Base-by-base conservation (phyloP, 139 green algal species). In the Chlamydomonas sp. region DNA sequence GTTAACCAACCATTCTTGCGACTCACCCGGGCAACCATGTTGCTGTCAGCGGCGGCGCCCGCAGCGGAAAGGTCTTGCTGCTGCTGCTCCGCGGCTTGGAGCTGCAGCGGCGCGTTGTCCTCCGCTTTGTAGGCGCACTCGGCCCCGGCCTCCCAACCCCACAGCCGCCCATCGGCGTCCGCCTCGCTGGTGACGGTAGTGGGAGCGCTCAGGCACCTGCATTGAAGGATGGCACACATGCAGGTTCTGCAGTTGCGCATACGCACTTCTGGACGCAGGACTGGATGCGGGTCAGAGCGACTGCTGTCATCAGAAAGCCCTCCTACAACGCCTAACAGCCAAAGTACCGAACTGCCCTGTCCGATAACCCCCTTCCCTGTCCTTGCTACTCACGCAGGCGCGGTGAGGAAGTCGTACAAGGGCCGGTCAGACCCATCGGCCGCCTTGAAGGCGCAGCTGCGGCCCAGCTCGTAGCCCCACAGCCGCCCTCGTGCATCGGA, bases 331-430 rank as follows among this genome's bases (percentile, higher is more conserved):
- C 69, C 18, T 58, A 20, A 76, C 69, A 18, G 18, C 57, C 69
- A 76, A 58, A 15, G 18, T 4, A 73, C 67, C 67, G 14, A n/a
- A 12, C 7, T 73, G 67, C 14, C 67, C 67, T 12, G 8, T 8
- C 63, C 8, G 8, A 68, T 12, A 68, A 68, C 63, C 63, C 63
- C 8, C 63, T 16, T 16, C 8, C 63, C 63, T 12, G 8, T 68
- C 63, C 63, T 68, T 12, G 8, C 63, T 68, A 16, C 83, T 80
- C 61, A 87, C 83, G 73, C 72, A 12, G 83, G 83, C n/a, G 83
- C 83, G 3, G 83, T 87, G 18, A 87, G 83, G 73, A 80, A 87
- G 62, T 87, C 83, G 83, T 64, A 87, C 18, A 87, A 5, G 0
- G 83, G 83, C 17, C 83, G 83, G 83, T 87, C 73, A 17, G 31